Evolutionary conservation across 2,329 filamentous ascomycete genomes (phyloP), one percentile per base, ranked within the genome.

Genomic region (Madurella fahalii): DNA sequence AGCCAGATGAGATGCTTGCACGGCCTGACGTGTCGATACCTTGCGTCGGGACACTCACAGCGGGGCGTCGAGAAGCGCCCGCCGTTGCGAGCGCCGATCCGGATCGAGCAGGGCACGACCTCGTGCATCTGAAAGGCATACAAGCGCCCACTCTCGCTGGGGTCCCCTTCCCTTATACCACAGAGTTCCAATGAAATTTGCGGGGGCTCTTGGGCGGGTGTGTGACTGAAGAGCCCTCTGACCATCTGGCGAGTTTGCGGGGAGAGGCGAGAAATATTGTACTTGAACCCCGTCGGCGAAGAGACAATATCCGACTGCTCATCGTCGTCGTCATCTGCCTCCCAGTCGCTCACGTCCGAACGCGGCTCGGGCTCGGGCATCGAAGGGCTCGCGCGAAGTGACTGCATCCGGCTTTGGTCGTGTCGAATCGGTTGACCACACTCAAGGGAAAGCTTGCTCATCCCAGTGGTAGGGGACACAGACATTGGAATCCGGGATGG

Each of bases 91-190:
- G 71, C 68, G 2, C 75, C 74, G 31, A 80, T 78, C 40, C 78
- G 74, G 41, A 83, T 71, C 16, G 77, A 78, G 11, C 76, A 74
- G 13, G 77, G 77, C 25, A 78, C 76, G 2, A 77, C 67, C 64
- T 83, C 80, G 4, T 77, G 77, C 69, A 83, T 74, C 61, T 81
- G 74, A 56, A 83, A 83, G 46, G 79, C 77, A 53, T 79, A 81
- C 17, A 77, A 76, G 56, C 77, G 63, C 20, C 74, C 71, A 42
- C 62, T 51, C 30, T 63, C 64, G n/a, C 64, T 65, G 18, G 59
- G 31, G 40, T 75, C 71, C 40, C 74, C 70, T 18, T 60, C 53
- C 30, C 60, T 58, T 7, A 64, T 52, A 7, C 75, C 73, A 55
- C 79, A 82, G 52, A 73, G 73, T 59, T 80, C 74, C 7, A 83